Percentiles rank a stretch among this genome's conserved stretches.
These are phyloP conservation scores for Saxophila tyrrhenica DNA, from an alignment of 495 filamentous ascomycete genomes.

Conservation along the genomic window DNA sequence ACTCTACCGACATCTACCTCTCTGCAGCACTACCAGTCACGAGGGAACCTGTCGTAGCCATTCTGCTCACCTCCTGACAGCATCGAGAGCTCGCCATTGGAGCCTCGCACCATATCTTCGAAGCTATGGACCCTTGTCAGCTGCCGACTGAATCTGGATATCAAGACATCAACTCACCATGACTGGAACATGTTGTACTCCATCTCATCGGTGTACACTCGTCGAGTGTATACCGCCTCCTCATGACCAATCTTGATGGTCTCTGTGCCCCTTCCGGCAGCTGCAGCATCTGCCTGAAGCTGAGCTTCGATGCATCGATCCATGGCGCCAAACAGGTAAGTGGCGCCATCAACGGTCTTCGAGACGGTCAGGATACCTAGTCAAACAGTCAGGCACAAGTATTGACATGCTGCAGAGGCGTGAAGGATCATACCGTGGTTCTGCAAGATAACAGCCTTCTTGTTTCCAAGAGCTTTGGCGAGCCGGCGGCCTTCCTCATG, in stretches of 20 bases:
- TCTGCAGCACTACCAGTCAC: conserved; percentile 12
- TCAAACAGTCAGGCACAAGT: no score
- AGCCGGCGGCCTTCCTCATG: conserved; percentile 58
- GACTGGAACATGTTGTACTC: conserved; percentile 20
- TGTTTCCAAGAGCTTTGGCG: conserved; percentile 46
- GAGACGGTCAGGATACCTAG: conserved; percentile 39
- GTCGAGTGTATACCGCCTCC: conserved; percentile 50
- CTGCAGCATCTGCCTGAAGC: conserved; percentile 62
- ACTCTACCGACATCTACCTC: no score
- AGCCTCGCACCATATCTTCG: conserved; percentile 13
- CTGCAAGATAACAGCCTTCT: conserved; percentile 58
- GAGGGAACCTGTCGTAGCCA: conserved; percentile 10
- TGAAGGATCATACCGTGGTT: no score
- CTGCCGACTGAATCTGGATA: no score
- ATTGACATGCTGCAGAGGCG: no score
- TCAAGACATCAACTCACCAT: not conserved
- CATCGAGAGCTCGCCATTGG: conserved; percentile 11
- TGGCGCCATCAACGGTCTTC: conserved; percentile 32
- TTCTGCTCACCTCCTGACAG: conserved; percentile 12
- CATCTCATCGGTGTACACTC: conserved; percentile 19
- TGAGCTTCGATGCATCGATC: conserved; percentile 68
- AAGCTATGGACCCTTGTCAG: no score
- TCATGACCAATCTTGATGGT: conserved; percentile 60
- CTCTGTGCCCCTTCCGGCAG: conserved; percentile 47
- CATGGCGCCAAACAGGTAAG: conserved; percentile 64